phyloP scores from a whole-genome alignment of 768 basidiomycete species.

The Rubroboletus pulcherrimus region DNA sequence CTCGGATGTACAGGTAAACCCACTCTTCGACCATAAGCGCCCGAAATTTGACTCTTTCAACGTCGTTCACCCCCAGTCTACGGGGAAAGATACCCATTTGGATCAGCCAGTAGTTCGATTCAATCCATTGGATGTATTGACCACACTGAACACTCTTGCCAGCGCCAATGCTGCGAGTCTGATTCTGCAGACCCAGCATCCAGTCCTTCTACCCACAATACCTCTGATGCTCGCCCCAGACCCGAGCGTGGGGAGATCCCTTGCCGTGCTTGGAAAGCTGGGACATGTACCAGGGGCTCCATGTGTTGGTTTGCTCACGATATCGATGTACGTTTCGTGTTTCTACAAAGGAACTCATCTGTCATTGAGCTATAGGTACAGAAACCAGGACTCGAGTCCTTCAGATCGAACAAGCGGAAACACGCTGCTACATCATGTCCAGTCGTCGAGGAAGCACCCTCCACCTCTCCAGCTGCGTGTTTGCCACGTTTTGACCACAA shows the following conservation, averaged over 20 bases:
- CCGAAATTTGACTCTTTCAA: neutral
- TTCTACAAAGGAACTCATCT: neutral
- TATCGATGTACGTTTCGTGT: slow-evolving; percentile 25
- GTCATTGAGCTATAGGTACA: neutral
- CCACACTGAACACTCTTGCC: neutral
- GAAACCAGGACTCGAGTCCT: slow-evolving; percentile 1
- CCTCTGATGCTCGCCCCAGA: slow-evolving; percentile 18
- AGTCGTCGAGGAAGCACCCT: neutral
- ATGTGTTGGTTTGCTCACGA: slow-evolving; percentile 36
- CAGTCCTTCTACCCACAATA: neutral
- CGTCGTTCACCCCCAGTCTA: neutral
- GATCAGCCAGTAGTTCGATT: neutral
- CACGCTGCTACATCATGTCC: neutral
- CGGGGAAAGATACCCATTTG: neutral
- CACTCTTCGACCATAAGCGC: neutral
- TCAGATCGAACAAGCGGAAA: neutral
- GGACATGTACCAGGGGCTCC: slow-evolving; percentile 35
- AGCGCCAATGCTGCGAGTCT: neutral
- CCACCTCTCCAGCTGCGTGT: neutral
- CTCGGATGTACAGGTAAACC: slow-evolving; percentile 3
- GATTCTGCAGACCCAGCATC: neutral
- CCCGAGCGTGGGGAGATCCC: slow-evolving; percentile 19
- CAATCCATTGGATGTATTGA: neutral
- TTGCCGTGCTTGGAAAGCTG: slow-evolving; percentile 36
- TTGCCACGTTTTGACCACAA: neutral